Evolutionary conservation across 768 basidiomycete species (phyloP), one percentile per base, ranked within the genome.

Genomic region (Gautieria morchelliformis): DNA sequence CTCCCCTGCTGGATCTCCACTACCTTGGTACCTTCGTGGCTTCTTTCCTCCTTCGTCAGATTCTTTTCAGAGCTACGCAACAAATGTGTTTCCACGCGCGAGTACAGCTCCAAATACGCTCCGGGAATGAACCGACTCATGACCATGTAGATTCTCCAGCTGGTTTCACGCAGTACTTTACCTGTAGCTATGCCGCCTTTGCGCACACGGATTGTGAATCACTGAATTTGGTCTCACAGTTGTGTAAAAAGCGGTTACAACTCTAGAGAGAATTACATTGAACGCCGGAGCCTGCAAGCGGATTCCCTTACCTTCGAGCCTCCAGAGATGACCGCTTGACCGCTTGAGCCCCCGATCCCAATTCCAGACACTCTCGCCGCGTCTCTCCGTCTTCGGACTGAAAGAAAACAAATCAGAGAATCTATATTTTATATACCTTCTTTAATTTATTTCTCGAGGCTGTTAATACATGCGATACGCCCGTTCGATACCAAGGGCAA

Each of bases 41-140:
- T 27, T 5, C 27, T 27, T 27, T 27, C 27, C 27, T 27, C 27
- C 5, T 27, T 27, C 27, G 27, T 27, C 27, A 5, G 27, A 5
- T 27, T 27, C 27, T 84, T 82, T 81, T 40, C 63, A 79, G 81
- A 75, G 1, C 70, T 74, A n/a, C 82, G 81, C 63, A 76, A 76
- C 9, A 92, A 93, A 63, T 99, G 95, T 68, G 93, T 94, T 66
- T 75, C 85, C 66, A 77, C 80, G 45, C 74, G 84, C 49, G 94
- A 95, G 4, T 97, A 67, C 93, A 97, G 74, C 75, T 98, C 12
- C 96, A 99, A 68, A 99, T 97, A 60, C 75, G 95, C 46, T 94
- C 90, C 63, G 92, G 89, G 0, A 90, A 93, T 66, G 91, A 93
- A 65, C 89, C 89, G 15, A 93, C 92, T 20, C 8, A 35, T 35